Base-by-base conservation (phyloP, 768 basidiomycete genomes). In the Naematelia encephala region DNA sequence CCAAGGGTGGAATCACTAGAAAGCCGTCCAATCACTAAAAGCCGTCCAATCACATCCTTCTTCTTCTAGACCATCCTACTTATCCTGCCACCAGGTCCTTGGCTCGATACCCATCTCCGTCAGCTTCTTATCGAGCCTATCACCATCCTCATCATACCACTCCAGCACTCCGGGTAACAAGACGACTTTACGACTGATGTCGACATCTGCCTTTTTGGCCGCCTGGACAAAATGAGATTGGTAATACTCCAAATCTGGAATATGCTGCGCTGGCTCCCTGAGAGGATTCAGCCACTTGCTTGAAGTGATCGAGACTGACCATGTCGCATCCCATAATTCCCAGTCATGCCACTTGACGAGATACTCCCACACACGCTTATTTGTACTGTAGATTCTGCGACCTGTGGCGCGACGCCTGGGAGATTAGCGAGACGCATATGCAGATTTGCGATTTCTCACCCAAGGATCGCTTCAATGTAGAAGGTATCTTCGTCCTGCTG, bases 71-170 rank as follows among this genome's bases (percentile, higher is more conserved):
- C 49, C 49, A 27, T 27, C n/a, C 5, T 27, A 26, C 49, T 26
- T 27, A 16, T 4, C n/a, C 21, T 11, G 47, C 43, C 21, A 22
- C 25, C 34, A 26, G n/a, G 12, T 27, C 43, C 43, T 55, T 8
- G 43, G 34, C 25, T 21, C 12, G 4, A 42, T 12, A 8, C 5
- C 27, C 53, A 14, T 34, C 29, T 52, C 28, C 12, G 4, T 16
- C 5, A 46, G 29, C 44, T 28, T 22, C 44, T 21, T 19, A 14
- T 29, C 14, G 19, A 16, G 47, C 55, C 12, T 44, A n/a, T 22
- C 26, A 16, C 51, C 58, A 43, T 25, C 23, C 12, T 55, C 59
- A 39, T 61, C 47, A 53, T 54, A 61, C 28, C 54, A 56, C 16
- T 30, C 21, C 22, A 23, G 5, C 11, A 54, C 59, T n/a, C 51